A percentile compares a stretch with the other conserved stretches of the same genome.
Evolutionary conservation across 2,329 filamentous ascomycete genomes (phyloP).

Genomic region (Coniochaeta prunicola): DNA sequence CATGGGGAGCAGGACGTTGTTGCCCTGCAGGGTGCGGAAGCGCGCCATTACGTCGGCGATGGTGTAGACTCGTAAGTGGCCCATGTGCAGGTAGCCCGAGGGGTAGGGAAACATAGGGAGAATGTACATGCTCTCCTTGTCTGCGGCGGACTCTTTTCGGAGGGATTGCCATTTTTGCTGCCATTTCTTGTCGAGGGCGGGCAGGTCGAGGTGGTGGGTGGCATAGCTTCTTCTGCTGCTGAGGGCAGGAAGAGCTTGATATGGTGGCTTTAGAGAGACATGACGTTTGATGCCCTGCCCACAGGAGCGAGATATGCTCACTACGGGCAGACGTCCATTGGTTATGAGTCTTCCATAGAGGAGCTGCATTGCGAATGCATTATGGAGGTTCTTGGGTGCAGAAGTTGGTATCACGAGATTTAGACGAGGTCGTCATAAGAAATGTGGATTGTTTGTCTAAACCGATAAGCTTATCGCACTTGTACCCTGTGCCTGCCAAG

Average conservation of each 20-base stretch:
- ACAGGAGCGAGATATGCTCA: slow-evolving; percentile 6
- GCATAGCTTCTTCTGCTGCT: slow-evolving; percentile 23
- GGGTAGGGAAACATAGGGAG: slow-evolving; percentile 93
- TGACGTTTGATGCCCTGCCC: not conserved
- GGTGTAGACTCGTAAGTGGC: slow-evolving; percentile 82
- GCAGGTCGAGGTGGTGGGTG: slow-evolving; percentile 33
- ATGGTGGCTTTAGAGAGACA: not conserved
- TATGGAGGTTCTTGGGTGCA: not conserved
- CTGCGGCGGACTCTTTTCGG: not conserved
- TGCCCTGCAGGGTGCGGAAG: slow-evolving; percentile 66
- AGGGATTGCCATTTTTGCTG: slow-evolving; percentile 32
- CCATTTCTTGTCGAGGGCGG: slow-evolving; percentile 45
- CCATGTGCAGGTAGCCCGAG: slow-evolving; percentile 78
- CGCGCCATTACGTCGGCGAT: slow-evolving; percentile 81
- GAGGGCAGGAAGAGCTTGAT: slow-evolving; percentile 5
- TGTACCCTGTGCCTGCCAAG: not conserved
- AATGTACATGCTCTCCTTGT: slow-evolving; percentile 52
- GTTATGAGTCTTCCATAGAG: slow-evolving; percentile 19
- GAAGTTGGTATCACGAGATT: not conserved
- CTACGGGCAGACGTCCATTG: slow-evolving; percentile 12
- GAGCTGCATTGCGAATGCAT: slow-evolving; percentile 20
- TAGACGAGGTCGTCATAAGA: not conserved
- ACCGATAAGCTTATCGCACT: not conserved
- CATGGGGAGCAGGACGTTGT: slow-evolving; percentile 77
- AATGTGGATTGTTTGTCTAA: not conserved